Percentiles rank a stretch among this genome's conserved stretches.
Evolutionary conservation across 208 protist genomes (phyloP).

Genomic region (Acanthamoeba castellanii): DNA sequence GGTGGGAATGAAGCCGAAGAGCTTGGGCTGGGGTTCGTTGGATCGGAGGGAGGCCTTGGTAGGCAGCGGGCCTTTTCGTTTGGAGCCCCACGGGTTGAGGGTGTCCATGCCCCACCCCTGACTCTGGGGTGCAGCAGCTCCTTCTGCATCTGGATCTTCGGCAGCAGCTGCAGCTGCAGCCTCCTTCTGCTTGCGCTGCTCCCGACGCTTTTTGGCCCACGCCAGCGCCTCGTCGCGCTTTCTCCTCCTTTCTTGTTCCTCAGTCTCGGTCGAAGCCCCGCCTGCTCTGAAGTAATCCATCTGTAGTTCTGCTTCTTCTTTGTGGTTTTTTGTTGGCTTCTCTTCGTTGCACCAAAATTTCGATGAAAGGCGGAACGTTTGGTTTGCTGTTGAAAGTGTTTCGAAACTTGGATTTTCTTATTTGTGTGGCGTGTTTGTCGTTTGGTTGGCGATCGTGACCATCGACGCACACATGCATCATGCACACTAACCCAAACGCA

Average conservation of each 20-base stretch:
- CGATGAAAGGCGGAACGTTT: too few species aligned
- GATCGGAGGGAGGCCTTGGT: neutral
- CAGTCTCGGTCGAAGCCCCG: neutral
- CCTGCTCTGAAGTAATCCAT: neutral
- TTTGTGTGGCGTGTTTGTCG: too few species aligned
- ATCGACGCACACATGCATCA: too few species aligned
- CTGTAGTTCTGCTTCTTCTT: neutral
- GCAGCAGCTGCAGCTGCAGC: neutral
- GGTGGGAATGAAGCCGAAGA: neutral
- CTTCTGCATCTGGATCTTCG: neutral
- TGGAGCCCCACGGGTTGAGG: constrained; percentile 4
- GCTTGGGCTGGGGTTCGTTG: neutral
- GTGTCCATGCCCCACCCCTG: neutral
- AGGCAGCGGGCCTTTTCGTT: neutral
- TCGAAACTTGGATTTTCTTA: too few species aligned
- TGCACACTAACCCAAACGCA: too few species aligned
- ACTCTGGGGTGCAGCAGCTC: neutral
- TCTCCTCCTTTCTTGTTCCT: neutral
- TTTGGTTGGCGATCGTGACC: too few species aligned
- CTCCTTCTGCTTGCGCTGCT: constrained; percentile 4
- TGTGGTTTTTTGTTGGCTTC: neutral
- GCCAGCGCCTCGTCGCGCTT: neutral
- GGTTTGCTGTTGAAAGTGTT: too few species aligned
- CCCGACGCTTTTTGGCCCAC: neutral
- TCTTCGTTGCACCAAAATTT: neutral